Evolutionary conservation across 2,329 filamentous ascomycete genomes (phyloP).

Genomic region (Aspergillus sp.): DNA sequence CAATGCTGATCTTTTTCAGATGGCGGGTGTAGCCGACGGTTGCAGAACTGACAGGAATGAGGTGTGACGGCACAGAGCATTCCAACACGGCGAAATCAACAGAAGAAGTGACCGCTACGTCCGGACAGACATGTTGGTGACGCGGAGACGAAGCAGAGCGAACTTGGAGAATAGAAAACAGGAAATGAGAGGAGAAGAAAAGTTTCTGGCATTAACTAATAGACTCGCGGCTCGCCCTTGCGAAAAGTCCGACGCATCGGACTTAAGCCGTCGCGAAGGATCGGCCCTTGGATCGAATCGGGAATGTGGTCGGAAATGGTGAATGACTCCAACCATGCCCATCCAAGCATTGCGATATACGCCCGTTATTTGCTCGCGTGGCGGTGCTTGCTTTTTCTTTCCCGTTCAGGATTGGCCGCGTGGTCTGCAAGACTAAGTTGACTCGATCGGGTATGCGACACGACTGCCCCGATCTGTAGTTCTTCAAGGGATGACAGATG

Average conservation of each 20-base stretch:
- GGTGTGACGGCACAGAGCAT: not conserved
- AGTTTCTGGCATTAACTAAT: not conserved
- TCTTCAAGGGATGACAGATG: too few species aligned
- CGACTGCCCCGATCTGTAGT: too few species aligned
- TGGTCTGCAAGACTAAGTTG: too few species aligned
- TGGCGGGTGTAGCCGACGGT: slow-evolving; percentile 7
- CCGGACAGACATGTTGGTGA: not conserved
- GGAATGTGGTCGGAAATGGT: too few species aligned
- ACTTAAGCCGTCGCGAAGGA: not conserved
- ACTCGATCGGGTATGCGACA: too few species aligned
- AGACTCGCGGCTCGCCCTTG: not conserved
- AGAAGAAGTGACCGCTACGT: not conserved
- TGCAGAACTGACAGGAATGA: not conserved
- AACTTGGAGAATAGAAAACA: not conserved
- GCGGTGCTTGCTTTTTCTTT: too few species aligned
- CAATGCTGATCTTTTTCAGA: not conserved
- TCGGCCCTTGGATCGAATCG: too few species aligned
- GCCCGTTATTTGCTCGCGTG: too few species aligned
- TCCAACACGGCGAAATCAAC: not conserved
- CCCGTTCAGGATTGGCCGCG: too few species aligned
- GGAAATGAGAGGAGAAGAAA: not conserved
- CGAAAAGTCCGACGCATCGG: not conserved
- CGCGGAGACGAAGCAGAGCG: not conserved
- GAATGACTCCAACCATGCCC: too few species aligned
- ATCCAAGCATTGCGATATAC: too few species aligned